phyloP scores from a whole-genome alignment of 768 basidiomycete genomes.

The Boletus fagicola region DNA sequence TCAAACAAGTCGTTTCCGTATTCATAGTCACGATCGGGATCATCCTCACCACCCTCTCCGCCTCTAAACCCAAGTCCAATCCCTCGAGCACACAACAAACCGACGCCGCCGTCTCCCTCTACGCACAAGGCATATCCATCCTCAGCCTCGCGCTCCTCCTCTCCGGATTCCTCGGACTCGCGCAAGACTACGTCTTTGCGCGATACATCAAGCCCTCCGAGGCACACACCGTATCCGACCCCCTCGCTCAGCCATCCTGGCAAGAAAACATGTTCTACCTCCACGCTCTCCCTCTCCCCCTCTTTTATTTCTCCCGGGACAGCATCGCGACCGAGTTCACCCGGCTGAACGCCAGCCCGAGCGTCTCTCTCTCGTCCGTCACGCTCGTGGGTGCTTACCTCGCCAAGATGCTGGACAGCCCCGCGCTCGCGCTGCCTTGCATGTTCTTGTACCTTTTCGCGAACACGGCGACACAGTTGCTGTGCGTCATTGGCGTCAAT shows the following conservation, averaged over 20 bases:
- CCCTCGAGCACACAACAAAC: background rate
- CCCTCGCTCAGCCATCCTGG: conserved; percentile 51
- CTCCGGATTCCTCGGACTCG: conserved; percentile 76
- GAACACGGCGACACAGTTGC: conserved; percentile 79
- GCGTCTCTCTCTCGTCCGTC: conserved; percentile 10
- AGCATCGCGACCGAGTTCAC: conserved; percentile 41
- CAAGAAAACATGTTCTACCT: conserved; percentile 92
- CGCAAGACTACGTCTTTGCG: conserved; percentile 77
- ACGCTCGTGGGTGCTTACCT: conserved; percentile 4
- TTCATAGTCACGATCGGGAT: conserved; percentile 81
- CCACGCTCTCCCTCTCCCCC: conserved; percentile 74
- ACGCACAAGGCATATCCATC: conserved; percentile 69
- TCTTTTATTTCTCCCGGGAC: conserved; percentile 62
- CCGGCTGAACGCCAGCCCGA: conserved; percentile 11
- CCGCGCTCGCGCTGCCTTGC: conserved; percentile 46
- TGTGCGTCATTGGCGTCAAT: conserved; percentile 87
- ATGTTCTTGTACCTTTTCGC: conserved; percentile 62
- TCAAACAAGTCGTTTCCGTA: conserved; percentile 68
- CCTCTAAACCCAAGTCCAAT: conserved; percentile 39
- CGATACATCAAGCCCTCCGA: conserved; percentile 39
- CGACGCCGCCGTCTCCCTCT: conserved; percentile 32
- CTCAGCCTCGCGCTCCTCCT: conserved; percentile 76
- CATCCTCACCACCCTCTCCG: conserved; percentile 76
- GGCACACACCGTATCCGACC: conserved; percentile 19
- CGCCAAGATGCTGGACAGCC: background rate